A percentile compares a stretch with the other conserved stretches of the same genome.
phyloP scores from a whole-genome alignment of 345 rosid genomes.

The Psidium friedrichsthalianum region DNA sequence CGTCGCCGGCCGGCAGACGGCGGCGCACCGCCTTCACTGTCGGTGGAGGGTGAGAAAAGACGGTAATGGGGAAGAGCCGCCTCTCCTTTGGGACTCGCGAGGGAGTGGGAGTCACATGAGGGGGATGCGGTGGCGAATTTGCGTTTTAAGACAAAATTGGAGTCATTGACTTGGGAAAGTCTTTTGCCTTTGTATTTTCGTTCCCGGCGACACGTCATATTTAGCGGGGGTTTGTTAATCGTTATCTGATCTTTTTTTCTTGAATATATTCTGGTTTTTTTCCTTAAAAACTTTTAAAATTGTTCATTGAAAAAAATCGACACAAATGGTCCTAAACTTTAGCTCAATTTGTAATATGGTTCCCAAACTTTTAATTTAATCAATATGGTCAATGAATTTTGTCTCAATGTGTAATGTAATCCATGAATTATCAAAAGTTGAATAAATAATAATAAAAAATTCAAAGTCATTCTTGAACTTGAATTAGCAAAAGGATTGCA shows the following conservation, averaged over 20 bases:
- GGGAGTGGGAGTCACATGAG: background rate
- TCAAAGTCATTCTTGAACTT: too few relatives aligned
- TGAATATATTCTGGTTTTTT: background rate
- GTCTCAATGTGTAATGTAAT: too few relatives aligned
- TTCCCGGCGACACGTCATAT: background rate
- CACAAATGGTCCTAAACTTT: too few relatives aligned
- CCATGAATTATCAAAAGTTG: too few relatives aligned
- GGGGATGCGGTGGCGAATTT: background rate
- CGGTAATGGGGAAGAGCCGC: background rate
- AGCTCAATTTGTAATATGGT: too few relatives aligned
- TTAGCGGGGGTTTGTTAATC: background rate
- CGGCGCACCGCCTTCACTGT: conserved; percentile 5
- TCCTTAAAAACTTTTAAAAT: background rate
- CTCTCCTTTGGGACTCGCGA: background rate
- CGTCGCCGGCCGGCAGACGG: background rate
- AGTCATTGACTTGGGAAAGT: background rate
- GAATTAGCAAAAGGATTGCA: too few relatives aligned
- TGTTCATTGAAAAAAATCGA: background rate
- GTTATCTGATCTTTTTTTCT: background rate
- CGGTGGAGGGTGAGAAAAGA: background rate
- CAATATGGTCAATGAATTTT: too few relatives aligned
- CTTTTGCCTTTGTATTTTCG: background rate
- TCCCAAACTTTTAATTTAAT: too few relatives aligned
- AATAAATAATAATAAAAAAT: too few relatives aligned
- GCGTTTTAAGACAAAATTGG: background rate